Evolutionary conservation across 495 filamentous ascomycete species (phyloP).

Genomic region (Tuber melanosporum): DNA sequence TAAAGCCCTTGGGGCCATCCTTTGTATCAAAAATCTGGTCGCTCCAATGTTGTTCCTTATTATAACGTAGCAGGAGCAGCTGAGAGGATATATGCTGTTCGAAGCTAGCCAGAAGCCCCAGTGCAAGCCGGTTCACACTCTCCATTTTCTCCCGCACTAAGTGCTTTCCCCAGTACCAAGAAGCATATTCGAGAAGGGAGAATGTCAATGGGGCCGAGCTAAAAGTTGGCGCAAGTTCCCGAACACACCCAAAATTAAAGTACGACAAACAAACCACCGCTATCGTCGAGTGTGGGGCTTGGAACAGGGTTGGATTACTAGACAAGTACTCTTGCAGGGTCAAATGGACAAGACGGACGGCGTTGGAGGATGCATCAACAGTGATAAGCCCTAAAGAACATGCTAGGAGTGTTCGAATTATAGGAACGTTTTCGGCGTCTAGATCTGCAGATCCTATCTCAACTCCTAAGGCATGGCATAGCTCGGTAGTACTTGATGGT

Average conservation of each 20-base stretch:
- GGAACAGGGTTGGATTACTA: neutral
- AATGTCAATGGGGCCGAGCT: neutral
- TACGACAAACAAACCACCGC: neutral
- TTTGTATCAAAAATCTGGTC: accelerated
- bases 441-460: neutral
- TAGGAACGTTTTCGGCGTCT: neutral
- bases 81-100: neutral
- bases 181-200: neutral
- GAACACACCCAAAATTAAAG: neutral
- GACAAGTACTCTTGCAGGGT: neutral
- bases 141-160: neutral
- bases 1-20: neutral
- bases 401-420: neutral
- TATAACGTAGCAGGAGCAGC: neutral
- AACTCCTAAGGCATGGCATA: neutral
- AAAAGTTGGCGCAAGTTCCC: neutral
- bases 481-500: neutral
- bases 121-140: neutral
- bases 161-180: neutral
- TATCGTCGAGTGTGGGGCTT: neutral
- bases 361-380: neutral
- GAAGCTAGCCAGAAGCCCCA: neutral
- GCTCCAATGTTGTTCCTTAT: neutral
- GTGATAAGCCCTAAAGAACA: neutral
- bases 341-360: neutral